These are phyloP conservation scores for Trichoderma oligosporum DNA, from an alignment of 2,329 filamentous ascomycete genomes.

Conservation along the genomic window DNA sequence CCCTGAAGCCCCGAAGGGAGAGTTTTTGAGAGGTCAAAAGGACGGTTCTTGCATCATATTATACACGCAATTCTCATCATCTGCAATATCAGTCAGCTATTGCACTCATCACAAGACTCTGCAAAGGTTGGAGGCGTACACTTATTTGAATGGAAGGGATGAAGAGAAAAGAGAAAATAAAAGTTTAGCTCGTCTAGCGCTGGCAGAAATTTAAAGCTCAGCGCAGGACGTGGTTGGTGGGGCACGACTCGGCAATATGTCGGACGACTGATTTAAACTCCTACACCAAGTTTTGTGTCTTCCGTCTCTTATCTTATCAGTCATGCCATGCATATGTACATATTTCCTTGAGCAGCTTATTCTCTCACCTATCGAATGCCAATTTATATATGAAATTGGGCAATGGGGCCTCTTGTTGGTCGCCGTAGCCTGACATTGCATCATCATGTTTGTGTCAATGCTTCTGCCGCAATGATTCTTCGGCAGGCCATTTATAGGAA, in stretches of 20 bases:
- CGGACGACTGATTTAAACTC: constrained; percentile 26
- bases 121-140: constrained; percentile 56
- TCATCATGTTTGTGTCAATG: constrained; percentile 2
- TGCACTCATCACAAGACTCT: background rate
- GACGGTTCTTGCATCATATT: constrained; percentile 74
- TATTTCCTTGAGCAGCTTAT: background rate
- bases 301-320: constrained; percentile 18
- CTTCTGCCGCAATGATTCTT: background rate
- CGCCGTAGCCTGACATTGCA: constrained; percentile 27
- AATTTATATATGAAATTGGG: constrained; percentile 3
- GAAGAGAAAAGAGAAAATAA: constrained; percentile 58
- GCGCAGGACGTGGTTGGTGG: constrained; percentile 25
- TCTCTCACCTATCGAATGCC: background rate
- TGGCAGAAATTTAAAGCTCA: constrained; percentile 37
- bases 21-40: constrained; percentile 67
- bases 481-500: constrained; percentile 21
- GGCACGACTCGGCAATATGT: constrained; percentile 30
- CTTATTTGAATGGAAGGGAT: constrained; percentile 99
- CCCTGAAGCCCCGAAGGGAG: constrained; percentile 92
- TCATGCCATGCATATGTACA: too few species aligned
- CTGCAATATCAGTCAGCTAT: constrained; percentile 47
- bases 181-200: constrained; percentile 10
- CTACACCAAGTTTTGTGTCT: too few species aligned
- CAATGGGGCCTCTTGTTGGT: constrained; percentile 28
- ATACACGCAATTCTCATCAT: constrained; percentile 99